Conservation (phyloP, 352 stramenopile species). For the Phytophthora pisi region DNA sequence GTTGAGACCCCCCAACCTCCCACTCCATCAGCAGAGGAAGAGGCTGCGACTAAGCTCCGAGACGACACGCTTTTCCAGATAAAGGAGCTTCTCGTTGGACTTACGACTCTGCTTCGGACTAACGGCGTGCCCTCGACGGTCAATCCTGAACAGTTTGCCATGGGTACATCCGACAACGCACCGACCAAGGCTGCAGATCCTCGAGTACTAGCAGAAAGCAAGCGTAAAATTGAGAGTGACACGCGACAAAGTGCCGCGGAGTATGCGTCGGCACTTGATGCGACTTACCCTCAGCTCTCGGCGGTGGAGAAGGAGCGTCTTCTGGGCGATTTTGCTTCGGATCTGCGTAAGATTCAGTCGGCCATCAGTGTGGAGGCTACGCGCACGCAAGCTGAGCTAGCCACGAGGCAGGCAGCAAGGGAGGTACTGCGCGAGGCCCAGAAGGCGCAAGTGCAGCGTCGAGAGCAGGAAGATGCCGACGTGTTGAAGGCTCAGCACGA, state of each 20-base stretch:
- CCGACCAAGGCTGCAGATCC: not conserved
- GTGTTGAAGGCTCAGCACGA: slow-evolving; percentile 34
- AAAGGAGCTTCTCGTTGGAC: slow-evolving; percentile 51
- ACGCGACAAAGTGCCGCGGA: slow-evolving; percentile 40
- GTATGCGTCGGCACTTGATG: slow-evolving; percentile 48
- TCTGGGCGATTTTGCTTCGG: slow-evolving; percentile 55
- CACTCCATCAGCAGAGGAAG: slow-evolving; percentile 6
- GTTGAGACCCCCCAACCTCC: not conserved
- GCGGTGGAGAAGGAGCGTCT: slow-evolving; percentile 53
- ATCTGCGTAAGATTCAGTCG: slow-evolving; percentile 54
- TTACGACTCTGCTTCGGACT: slow-evolving; percentile 38
- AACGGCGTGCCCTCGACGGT: slow-evolving; percentile 12
- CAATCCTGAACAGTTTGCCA: not conserved
- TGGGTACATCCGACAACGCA: not conserved
- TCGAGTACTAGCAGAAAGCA: slow-evolving; percentile 1
- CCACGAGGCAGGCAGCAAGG: slow-evolving; percentile 39
- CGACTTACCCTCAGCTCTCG: slow-evolving; percentile 49
- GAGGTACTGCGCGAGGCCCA: slow-evolving; percentile 39
- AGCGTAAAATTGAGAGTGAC: slow-evolving; percentile 22
- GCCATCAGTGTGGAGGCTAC: slow-evolving; percentile 53
- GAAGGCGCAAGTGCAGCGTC: slow-evolving; percentile 24
- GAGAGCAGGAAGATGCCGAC: slow-evolving; percentile 32
- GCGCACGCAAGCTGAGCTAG: slow-evolving; percentile 49
- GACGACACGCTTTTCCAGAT: slow-evolving; percentile 64
- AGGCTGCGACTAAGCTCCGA: slow-evolving; percentile 26